A percentile compares a stretch with the other conserved stretches of the same genome.
These are phyloP conservation scores for Aspergillus pseudoglaucus DNA, from an alignment of 2,329 filamentous ascomycete genomes.

Conservation along the genomic window DNA sequence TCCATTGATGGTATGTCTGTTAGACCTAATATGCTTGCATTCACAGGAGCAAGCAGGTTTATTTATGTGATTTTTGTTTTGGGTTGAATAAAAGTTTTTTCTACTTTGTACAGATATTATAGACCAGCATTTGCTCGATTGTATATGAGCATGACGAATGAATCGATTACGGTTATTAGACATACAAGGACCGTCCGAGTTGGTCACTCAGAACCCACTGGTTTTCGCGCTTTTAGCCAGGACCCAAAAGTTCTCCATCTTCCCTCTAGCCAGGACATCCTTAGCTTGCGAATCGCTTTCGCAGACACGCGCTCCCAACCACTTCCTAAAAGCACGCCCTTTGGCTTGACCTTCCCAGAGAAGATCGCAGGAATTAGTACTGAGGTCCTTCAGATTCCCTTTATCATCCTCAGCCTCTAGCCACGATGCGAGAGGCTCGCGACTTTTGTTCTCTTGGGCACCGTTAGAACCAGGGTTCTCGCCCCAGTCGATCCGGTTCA, in stretches of 20 bases:
- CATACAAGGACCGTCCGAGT: not conserved
- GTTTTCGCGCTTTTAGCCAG: constrained; percentile 64
- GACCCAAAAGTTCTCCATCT: constrained; percentile 95
- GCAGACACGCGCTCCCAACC: constrained; percentile 75
- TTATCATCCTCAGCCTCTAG: constrained; percentile 71
- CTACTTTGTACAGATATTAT: not conserved
- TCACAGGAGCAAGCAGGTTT: constrained; percentile 7
- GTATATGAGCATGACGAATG: not conserved
- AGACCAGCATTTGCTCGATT: not conserved
- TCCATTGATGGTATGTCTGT: constrained; percentile 5
- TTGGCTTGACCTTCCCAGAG: constrained; percentile 91
- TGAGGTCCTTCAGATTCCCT: constrained; percentile 73
- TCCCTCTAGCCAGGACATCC: constrained; percentile 68
- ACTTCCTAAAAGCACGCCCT: constrained; percentile 72
- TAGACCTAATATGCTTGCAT: constrained; percentile 18
- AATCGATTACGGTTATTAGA: not conserved
- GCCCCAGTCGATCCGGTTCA: constrained; percentile 89
- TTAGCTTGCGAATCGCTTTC: constrained; percentile 87
- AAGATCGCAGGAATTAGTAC: constrained; percentile 71
- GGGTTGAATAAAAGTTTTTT: constrained; percentile 8
- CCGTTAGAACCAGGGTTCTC: constrained; percentile 69
- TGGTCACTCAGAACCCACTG: constrained; percentile 17
- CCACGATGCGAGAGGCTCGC: constrained; percentile 62
- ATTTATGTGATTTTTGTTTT: constrained; percentile 2
- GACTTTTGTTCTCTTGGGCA: constrained; percentile 50